Evolutionary conservation across 2,329 filamentous ascomycete genomes (phyloP).

Genomic region (Aspergillus nomiae): DNA sequence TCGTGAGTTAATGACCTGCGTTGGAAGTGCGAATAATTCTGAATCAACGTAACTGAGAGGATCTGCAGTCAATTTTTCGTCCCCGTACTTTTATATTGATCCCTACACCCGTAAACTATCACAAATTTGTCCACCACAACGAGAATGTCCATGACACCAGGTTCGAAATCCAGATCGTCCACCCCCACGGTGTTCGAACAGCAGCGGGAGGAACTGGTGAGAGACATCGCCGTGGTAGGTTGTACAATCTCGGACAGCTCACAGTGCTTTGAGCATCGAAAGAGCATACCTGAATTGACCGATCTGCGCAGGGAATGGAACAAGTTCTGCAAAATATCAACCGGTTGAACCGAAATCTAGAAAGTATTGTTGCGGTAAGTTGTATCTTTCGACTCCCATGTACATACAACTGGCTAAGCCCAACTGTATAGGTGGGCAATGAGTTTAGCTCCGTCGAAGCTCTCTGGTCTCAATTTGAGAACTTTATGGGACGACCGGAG

Average conservation of each 20-base stretch:
- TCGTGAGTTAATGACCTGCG: not conserved
- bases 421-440: constrained; percentile 70
- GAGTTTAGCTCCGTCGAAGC: constrained; percentile 97
- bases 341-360: constrained; percentile 86
- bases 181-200: constrained; percentile 44
- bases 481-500: constrained; percentile 80
- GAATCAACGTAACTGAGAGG: no score
- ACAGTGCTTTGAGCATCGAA: not conserved
- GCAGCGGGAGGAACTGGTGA: constrained; percentile 44
- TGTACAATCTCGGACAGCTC: not conserved
- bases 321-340: constrained; percentile 95
- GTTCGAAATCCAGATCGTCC: constrained; percentile 17
- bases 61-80: not conserved
- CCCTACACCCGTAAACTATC: not conserved
- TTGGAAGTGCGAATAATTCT: not conserved
- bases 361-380: constrained; percentile 83
- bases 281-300: constrained; percentile 3
- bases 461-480: constrained; percentile 96
- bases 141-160: constrained; percentile 20
- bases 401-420: not conserved
- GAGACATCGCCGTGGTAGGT: constrained; percentile 47
- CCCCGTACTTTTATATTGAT: no score
- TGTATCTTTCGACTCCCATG: not conserved
- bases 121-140: not conserved
- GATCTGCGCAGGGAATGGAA: constrained; percentile 65